These are phyloP conservation scores for Cornus controversa DNA, from an alignment of 148 eudicot genomes.

Conservation along the genomic window DNA sequence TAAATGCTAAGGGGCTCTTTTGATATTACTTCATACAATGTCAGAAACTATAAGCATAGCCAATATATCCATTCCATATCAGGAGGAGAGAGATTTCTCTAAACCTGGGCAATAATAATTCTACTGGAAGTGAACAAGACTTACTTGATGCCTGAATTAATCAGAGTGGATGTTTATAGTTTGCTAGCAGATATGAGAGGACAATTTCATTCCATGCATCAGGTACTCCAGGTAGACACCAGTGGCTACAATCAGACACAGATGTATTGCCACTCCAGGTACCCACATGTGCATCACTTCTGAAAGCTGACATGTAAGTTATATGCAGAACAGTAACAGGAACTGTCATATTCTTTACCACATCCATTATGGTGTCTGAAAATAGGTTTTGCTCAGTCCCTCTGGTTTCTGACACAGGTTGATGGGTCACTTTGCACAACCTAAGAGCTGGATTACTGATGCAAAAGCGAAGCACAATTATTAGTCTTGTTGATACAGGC, in stretches of 20 bases:
- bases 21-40: no score
- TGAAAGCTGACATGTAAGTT: conserved; percentile 57
- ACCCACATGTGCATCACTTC: conserved; percentile 76
- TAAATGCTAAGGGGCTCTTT: no score
- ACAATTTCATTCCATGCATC: conserved; percentile 71
- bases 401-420: conserved; percentile 36
- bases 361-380: conserved; percentile 41
- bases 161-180: conserved; percentile 16
- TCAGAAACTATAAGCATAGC: no score
- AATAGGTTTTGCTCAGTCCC: conserved; percentile 38
- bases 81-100: no score
- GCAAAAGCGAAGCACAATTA: conserved; percentile 11
- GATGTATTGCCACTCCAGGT: conserved; percentile 54
- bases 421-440: conserved; percentile 48
- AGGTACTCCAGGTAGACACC: conserved; percentile 81
- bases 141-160: conserved; percentile 18
- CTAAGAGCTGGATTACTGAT: conserved; percentile 44
- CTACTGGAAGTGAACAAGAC: background rate
- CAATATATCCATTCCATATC: no score
- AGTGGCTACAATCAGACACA: conserved; percentile 71
- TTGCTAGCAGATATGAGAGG: conserved; percentile 39
- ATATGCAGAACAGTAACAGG: conserved; percentile 58
- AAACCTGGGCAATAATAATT: no score
- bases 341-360: conserved; percentile 38
- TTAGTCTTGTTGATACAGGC: background rate